These are phyloP conservation scores for Zostera marina DNA, from an alignment of 116 monocot species.

Conservation along the genomic window DNA sequence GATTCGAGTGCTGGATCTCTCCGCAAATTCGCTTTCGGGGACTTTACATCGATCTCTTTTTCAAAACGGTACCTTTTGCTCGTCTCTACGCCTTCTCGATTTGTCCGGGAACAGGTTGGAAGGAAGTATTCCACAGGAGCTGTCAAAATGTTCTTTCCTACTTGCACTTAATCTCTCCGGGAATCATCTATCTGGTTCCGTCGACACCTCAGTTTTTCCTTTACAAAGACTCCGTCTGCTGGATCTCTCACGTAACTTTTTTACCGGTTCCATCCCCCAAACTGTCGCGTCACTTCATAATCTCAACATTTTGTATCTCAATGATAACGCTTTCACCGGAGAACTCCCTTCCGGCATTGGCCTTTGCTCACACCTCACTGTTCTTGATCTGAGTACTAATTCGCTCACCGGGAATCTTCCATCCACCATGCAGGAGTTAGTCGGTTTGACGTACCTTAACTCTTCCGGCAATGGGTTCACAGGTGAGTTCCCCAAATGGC, in stretches of 20 bases:
- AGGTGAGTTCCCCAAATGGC: slow-evolving; percentile 33
- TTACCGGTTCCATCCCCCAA: slow-evolving; percentile 25
- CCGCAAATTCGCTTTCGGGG: slow-evolving; percentile 22
- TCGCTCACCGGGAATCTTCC: slow-evolving; percentile 25
- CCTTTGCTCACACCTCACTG: slow-evolving; percentile 25
- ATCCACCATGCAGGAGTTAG: slow-evolving; percentile 9
- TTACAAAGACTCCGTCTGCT: slow-evolving; percentile 20
- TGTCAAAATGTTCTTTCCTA: slow-evolving; percentile 15
- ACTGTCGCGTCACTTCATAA: slow-evolving; percentile 14
- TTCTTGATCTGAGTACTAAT: slow-evolving; percentile 29
- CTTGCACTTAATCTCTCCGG: slow-evolving; percentile 29
- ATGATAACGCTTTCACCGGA: slow-evolving; percentile 21
- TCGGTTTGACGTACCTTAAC: slow-evolving; percentile 21
- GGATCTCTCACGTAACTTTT: slow-evolving; percentile 28
- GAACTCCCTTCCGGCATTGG: slow-evolving; percentile 18
- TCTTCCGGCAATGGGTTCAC: slow-evolving; percentile 27
- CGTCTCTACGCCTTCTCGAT: slow-evolving; percentile 12
- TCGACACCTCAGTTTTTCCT: slow-evolving; percentile 4
- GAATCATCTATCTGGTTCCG: slow-evolving; percentile 32
- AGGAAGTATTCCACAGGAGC: slow-evolving; percentile 9
- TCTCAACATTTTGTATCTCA: slow-evolving; percentile 18
- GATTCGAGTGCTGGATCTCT: slow-evolving; percentile 22
- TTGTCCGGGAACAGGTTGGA: slow-evolving; percentile 19
- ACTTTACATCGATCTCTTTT: slow-evolving; percentile 11
- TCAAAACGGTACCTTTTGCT: slow-evolving; percentile 5